These are phyloP conservation scores for Mycena capillaripes DNA, from an alignment of 768 basidiomycete species.

Conservation along the genomic window DNA sequence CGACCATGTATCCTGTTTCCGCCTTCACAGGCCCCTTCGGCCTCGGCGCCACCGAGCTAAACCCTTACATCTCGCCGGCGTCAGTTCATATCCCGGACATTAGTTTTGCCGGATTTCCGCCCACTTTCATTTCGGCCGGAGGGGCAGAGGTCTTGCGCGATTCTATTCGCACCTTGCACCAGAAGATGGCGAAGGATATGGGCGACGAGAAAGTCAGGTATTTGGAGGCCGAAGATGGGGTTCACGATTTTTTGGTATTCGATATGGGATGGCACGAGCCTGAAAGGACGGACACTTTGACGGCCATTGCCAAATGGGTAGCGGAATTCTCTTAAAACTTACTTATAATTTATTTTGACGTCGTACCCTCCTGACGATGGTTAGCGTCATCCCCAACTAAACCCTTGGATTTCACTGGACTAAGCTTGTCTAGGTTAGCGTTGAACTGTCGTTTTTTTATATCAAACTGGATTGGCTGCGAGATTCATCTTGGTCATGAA, in stretches of 20 bases:
- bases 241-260: constrained; percentile 70
- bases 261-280: constrained; percentile 60
- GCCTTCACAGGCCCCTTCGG: constrained; percentile 66
- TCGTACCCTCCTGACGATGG: too few relatives aligned
- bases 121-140: constrained; percentile 71
- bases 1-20: constrained; percentile 48
- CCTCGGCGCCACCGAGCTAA: constrained; percentile 57
- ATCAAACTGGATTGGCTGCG: not conserved
- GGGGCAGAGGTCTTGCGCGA: constrained; percentile 73
- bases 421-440: too few relatives aligned
- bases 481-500: not conserved
- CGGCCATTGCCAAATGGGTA: constrained; percentile 67
- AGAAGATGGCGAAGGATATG: constrained; percentile 66
- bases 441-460: too few relatives aligned
- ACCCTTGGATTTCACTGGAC: too few relatives aligned
- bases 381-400: too few relatives aligned
- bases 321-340: not conserved
- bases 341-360: not conserved
- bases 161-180: constrained; percentile 58
- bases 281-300: constrained; percentile 62
- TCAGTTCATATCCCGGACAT: constrained; percentile 54
- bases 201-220: constrained; percentile 61
- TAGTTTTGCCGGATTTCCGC: constrained; percentile 69
- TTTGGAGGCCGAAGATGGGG: constrained; percentile 63
- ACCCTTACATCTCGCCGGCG: constrained; percentile 72